Conservation (phyloP, 1,284 basidiomycete species). For the Ganoderma lingzhi region DNA sequence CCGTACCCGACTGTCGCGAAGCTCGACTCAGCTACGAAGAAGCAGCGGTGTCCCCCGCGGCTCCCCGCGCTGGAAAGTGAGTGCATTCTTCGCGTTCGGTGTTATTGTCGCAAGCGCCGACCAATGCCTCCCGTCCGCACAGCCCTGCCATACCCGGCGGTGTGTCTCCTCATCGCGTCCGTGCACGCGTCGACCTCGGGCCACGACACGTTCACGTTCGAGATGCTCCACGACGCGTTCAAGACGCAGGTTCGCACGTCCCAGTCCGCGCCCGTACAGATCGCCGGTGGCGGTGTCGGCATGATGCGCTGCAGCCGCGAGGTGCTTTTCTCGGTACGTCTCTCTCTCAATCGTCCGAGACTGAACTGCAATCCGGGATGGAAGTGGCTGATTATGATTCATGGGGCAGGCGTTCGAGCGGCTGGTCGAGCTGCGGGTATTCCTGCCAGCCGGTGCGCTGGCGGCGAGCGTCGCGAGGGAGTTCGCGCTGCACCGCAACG, state of each 20-base stretch:
- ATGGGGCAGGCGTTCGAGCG: slow-evolving; percentile 70
- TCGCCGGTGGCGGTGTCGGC: slow-evolving; percentile 76
- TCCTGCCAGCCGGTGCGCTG: slow-evolving; percentile 55
- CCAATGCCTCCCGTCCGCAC: not conserved
- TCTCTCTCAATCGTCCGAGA: not conserved
- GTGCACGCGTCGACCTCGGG: slow-evolving; percentile 70
- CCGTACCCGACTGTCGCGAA: slow-evolving; percentile 59
- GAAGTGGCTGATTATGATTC: not conserved
- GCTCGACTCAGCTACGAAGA: slow-evolving; percentile 50
- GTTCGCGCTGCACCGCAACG: slow-evolving; percentile 73
- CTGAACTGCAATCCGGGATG: not conserved
- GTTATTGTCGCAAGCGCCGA: not conserved
- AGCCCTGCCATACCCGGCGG: slow-evolving; percentile 75
- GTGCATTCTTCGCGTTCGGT: slow-evolving; percentile 30
- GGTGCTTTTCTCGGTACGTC: slow-evolving; percentile 67
- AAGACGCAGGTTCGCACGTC: slow-evolving; percentile 73
- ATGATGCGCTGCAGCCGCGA: slow-evolving; percentile 72
- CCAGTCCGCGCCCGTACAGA: slow-evolving; percentile 73
- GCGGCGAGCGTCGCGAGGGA: slow-evolving; percentile 60
- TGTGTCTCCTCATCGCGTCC: slow-evolving; percentile 80
- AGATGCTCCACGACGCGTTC: slow-evolving; percentile 78
- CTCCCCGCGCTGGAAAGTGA: slow-evolving; percentile 62
- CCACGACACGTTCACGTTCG: slow-evolving; percentile 77
- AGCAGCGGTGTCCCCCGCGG: slow-evolving; percentile 61
- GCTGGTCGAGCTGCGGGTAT: slow-evolving; percentile 60